Base-by-base conservation (phyloP, 305 asterid species). In the Fraxinus baroniana region DNA sequence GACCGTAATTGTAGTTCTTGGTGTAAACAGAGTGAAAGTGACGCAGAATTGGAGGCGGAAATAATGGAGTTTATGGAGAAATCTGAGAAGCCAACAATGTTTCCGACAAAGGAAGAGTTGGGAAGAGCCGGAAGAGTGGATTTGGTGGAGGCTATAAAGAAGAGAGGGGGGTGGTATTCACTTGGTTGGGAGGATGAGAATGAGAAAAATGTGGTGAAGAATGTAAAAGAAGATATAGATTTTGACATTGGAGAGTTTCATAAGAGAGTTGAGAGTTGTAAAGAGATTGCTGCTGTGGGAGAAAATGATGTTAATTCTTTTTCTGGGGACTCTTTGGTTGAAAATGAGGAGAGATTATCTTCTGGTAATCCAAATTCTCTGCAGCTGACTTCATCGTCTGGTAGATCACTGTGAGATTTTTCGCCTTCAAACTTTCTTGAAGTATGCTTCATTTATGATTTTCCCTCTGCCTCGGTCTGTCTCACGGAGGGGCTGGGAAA, bases 1-100 rank as follows among this genome's bases (percentile, higher is more conserved):
- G 82, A 66, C 13, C 46, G 35, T 70, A 70, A 70, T 70, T 70
- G 72, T 30, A 39, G n/a, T 57, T 87, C 88, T 81, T 88, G 87
- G 93, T 89, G 95, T 84, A 79, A 68, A 49, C 83, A 55, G 76
- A 80, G 89, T 78, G 97, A 90, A 78, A 94, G 87, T 74, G 98
- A 94, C 84, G 70, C 24, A 12, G 94, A 89, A 44, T 82, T 97
- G 92, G 99, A 94, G 88, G 92, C 85, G 57, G 92, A 92, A 78
- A 90, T 97, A 72, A 78, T 97, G 93, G 90, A 88, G 39, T 97
- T 94, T 83, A 94, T 97, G 99, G 92, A 88, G 86, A 89, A 89
- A 78, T 97, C 99, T 71, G 88, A 88, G 78, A 97, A 89, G 39
- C 94, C 98, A 1, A 62, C 81, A 2, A 85, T 88, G 85, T 97